Evolutionary conservation across 305 asterid genomes (phyloP).

Genomic region (Fraxinus nigra): DNA sequence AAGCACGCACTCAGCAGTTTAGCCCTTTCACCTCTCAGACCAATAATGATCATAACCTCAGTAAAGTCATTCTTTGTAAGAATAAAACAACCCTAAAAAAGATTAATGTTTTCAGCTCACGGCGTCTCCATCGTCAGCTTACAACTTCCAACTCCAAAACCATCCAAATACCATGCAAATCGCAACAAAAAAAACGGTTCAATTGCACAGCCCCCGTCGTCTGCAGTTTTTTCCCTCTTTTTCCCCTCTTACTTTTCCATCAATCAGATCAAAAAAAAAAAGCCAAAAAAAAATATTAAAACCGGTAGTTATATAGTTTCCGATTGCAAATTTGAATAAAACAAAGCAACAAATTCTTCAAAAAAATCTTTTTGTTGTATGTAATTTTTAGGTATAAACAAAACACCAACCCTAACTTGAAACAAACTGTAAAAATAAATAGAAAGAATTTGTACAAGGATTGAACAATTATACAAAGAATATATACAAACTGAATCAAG

Average conservation of each 20-base stretch:
- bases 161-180: not conserved
- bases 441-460: constrained; percentile 19
- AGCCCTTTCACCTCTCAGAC: not conserved
- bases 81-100: not conserved
- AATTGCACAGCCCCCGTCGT: not conserved
- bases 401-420: constrained; percentile 3
- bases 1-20: not conserved
- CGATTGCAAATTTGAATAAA: not conserved
- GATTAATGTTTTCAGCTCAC: not conserved
- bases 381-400: not conserved
- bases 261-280: not conserved
- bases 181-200: not conserved
- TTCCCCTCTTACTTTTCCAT: not conserved
- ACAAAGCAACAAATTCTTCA: constrained; percentile 6
- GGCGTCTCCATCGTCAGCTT: not conserved
- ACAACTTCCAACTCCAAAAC: not conserved
- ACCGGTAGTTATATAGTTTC: not conserved
- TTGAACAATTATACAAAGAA: constrained; percentile 30
- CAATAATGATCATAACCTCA: not conserved
- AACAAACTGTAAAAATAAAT: not conserved
- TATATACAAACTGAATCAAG: constrained; percentile 42
- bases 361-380: not conserved
- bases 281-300: not conserved
- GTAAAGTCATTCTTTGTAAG: not conserved
- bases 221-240: not conserved